A percentile compares a stretch with the other conserved stretches of the same genome.
Conservation (phyloP, 2,329 filamentous ascomycete species). For the Paecilomyces dactylethromorphus region DNA sequence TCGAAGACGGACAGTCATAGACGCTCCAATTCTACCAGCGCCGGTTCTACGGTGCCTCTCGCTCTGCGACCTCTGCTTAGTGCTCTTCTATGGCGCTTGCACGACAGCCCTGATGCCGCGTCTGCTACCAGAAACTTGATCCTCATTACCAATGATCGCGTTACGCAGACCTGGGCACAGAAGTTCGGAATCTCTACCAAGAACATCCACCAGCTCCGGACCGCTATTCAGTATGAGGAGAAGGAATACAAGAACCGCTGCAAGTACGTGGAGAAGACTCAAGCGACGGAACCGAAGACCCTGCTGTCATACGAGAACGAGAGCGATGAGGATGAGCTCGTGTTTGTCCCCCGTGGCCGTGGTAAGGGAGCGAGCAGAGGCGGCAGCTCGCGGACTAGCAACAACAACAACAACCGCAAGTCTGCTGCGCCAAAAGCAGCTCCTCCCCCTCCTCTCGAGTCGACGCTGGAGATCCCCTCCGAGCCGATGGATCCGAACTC, state of each 20-base stretch:
- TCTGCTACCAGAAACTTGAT: slow-evolving; percentile 32
- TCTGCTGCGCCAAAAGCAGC: slow-evolving; percentile 16
- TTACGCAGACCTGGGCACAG: slow-evolving; percentile 39
- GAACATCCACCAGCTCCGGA: slow-evolving; percentile 42
- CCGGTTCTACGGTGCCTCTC: slow-evolving; percentile 24
- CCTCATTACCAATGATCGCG: slow-evolving; percentile 38
- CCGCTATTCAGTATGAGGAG: slow-evolving; percentile 41
- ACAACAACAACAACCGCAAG: slow-evolving; percentile 23
- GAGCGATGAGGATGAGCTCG: slow-evolving; percentile 42
- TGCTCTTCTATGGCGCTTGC: slow-evolving; percentile 40
- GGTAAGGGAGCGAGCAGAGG: slow-evolving; percentile 25
- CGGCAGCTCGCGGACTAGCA: slow-evolving; percentile 16
- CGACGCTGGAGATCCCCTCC: slow-evolving; percentile 37
- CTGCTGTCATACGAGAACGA: slow-evolving; percentile 43
- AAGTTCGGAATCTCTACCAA: slow-evolving; percentile 43
- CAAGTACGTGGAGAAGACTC: slow-evolving; percentile 40
- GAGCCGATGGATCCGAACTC: slow-evolving; percentile 44
- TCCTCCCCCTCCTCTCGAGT: slow-evolving; percentile 17
- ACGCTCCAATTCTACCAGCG: slow-evolving; percentile 15
- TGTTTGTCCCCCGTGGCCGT: slow-evolving; percentile 38
- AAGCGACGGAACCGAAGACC: slow-evolving; percentile 33
- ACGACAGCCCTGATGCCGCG: slow-evolving; percentile 25
- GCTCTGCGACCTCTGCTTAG: slow-evolving; percentile 38
- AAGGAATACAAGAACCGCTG: slow-evolving; percentile 39
- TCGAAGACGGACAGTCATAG: slow-evolving; percentile 21